A percentile compares a stretch with the other conserved stretches of the same genome.
Evolutionary conservation across 345 rosid species (phyloP).

Genomic region (Gossypium stocksii): DNA sequence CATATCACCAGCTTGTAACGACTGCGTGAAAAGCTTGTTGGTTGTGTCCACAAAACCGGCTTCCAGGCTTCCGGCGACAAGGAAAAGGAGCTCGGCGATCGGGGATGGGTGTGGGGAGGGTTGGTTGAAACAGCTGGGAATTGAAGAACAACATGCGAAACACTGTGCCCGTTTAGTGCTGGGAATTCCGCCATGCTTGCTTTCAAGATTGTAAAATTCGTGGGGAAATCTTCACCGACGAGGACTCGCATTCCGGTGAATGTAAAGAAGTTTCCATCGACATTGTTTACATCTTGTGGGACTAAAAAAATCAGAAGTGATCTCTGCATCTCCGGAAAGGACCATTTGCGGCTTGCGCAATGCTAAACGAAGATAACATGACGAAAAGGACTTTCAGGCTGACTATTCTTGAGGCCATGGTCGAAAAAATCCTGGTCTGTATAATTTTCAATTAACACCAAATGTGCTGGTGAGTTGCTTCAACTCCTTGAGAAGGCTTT

Average conservation of each 20-base stretch:
- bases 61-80: background rate
- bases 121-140: background rate
- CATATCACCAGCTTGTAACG: background rate
- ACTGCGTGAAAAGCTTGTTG: background rate
- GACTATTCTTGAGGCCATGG: background rate
- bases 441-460: too few species aligned
- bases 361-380: background rate
- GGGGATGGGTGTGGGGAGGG: background rate
- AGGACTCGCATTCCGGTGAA: background rate
- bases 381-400: background rate
- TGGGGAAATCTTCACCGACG: background rate
- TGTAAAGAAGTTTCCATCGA: conserved; percentile 7
- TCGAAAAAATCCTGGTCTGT: background rate
- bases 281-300: background rate
- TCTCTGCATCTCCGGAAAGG: background rate
- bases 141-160: background rate
- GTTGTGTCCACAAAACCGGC: background rate
- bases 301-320: conserved; percentile 1
- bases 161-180: background rate
- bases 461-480: background rate
- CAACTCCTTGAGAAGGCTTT: background rate
- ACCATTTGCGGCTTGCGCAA: background rate
- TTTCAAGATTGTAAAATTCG: background rate
- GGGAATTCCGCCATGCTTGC: background rate
- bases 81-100: background rate